Conservation (phyloP, 2,329 filamentous ascomycete species). For the Penicillium italicum region DNA sequence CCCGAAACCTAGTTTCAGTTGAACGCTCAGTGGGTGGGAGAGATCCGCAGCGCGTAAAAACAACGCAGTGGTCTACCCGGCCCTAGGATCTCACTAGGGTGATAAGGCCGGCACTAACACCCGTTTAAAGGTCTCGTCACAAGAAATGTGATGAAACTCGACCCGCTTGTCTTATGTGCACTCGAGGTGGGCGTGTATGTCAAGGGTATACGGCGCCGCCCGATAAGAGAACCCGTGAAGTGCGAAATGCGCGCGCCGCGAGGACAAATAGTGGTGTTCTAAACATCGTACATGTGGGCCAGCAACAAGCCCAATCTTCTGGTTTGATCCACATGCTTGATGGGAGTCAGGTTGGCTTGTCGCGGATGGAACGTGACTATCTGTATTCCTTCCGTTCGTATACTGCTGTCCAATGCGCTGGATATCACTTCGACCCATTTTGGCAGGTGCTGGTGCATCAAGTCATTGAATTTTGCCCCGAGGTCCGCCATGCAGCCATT, state of each 20-base stretch:
- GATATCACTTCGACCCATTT: conserved; percentile 2
- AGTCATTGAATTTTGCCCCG: background rate
- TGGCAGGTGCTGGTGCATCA: conserved; percentile 7
- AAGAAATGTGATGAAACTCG: conserved; percentile 8
- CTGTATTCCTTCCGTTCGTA: conserved; percentile 1
- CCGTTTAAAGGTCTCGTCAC: background rate
- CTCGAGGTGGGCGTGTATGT: background rate
- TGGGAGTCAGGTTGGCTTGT: background rate
- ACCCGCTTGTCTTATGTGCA: conserved; percentile 3
- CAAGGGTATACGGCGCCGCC: conserved; percentile 1
- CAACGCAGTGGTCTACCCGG: background rate
- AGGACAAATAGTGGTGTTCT: background rate
- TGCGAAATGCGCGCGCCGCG: background rate
- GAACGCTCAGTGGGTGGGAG: background rate
- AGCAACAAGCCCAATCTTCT: background rate
- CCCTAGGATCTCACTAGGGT: background rate
- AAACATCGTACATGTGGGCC: background rate
- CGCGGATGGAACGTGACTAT: conserved; percentile 4
- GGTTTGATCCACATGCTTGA: background rate
- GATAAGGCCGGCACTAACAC: background rate
- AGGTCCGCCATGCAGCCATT: conserved; percentile 2
- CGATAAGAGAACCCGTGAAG: conserved; percentile 1
- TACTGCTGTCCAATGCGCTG: conserved; percentile 1
- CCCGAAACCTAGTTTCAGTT: background rate
- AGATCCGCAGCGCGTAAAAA: background rate